phyloP scores from a whole-genome alignment of 768 basidiomycete species.

The Dacryopinax primogenitus region DNA sequence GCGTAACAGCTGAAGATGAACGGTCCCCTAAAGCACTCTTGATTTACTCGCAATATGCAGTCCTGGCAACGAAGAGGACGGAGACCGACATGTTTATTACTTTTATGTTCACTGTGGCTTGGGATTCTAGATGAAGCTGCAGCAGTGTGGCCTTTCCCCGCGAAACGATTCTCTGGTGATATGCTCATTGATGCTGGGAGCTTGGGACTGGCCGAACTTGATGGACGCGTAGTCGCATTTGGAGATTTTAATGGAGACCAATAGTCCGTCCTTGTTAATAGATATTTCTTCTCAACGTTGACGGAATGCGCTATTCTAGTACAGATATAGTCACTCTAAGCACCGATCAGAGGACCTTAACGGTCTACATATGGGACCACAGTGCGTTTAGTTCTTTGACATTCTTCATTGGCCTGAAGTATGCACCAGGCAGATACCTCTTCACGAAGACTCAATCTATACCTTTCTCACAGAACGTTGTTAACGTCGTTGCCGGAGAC shows the following conservation, averaged over 20 bases:
- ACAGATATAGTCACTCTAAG: slow-evolving; percentile 68
- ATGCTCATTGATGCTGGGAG: slow-evolving; percentile 66
- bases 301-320: slow-evolving; percentile 31
- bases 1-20: background rate
- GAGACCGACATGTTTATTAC: background rate
- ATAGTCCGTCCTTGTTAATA: slow-evolving; percentile 60
- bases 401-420: background rate
- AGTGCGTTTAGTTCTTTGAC: slow-evolving; percentile 34
- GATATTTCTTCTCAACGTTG: background rate
- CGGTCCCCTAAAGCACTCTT: background rate
- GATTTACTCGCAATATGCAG: background rate
- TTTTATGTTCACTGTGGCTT: background rate
- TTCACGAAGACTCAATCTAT: slow-evolving; percentile 43
- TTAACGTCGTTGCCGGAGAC: slow-evolving; percentile 85
- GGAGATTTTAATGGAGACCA: slow-evolving; percentile 97
- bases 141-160: slow-evolving; percentile 65
- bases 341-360: slow-evolving; percentile 62
- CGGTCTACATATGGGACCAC: slow-evolving; percentile 71
- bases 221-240: slow-evolving; percentile 68
- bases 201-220: slow-evolving; percentile 54
- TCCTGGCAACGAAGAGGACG: slow-evolving; percentile 1
- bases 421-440: slow-evolving; percentile 41
- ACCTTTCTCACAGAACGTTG: slow-evolving; percentile 36
- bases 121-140: background rate
- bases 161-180: slow-evolving; percentile 75